Evolutionary conservation across 2,329 filamentous ascomycete genomes (phyloP).

Genomic region (Hawksworthiomyces lignivorus): DNA sequence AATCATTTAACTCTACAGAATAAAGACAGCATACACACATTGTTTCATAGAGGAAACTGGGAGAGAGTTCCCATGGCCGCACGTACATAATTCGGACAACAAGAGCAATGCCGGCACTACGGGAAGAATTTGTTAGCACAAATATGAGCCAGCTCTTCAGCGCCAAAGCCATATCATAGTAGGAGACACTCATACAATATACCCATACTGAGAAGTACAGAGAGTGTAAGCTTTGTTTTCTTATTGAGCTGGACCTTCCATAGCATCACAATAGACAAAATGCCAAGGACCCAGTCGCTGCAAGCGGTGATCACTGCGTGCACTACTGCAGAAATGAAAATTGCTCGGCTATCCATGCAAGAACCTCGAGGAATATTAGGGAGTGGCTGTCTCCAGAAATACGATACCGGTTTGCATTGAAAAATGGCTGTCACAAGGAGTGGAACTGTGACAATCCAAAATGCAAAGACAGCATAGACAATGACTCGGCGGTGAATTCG

Average conservation of each 20-base stretch:
- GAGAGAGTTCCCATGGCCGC: constrained; percentile 19
- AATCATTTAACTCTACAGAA: neutral
- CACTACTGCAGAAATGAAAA: constrained; percentile 34
- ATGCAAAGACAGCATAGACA: constrained; percentile 27
- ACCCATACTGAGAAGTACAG: constrained; percentile 40
- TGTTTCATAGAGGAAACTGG: constrained; percentile 24
- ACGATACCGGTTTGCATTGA: constrained; percentile 40
- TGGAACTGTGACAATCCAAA: constrained; percentile 15
- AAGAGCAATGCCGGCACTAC: constrained; percentile 30
- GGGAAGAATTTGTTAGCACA: neutral
- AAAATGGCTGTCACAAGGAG: constrained; percentile 24
- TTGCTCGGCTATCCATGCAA: constrained; percentile 32
- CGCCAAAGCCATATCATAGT: too few relatives aligned
- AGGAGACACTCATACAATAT: constrained; percentile 39
- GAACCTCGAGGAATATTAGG: constrained; percentile 23
- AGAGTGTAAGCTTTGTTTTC: constrained; percentile 37
- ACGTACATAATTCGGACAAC: constrained; percentile 30
- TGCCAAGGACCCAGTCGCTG: constrained; percentile 40
- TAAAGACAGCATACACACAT: constrained; percentile 19
- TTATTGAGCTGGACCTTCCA: constrained; percentile 42
- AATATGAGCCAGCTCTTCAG: fast-evolving
- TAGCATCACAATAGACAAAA: constrained; percentile 42
- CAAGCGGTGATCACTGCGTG: constrained; percentile 42
- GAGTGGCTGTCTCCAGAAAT: constrained; percentile 38
- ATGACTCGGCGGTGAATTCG: constrained; percentile 28